phyloP scores from a whole-genome alignment of 768 basidiomycete species.

The Lepiota brunneoincarnata region DNA sequence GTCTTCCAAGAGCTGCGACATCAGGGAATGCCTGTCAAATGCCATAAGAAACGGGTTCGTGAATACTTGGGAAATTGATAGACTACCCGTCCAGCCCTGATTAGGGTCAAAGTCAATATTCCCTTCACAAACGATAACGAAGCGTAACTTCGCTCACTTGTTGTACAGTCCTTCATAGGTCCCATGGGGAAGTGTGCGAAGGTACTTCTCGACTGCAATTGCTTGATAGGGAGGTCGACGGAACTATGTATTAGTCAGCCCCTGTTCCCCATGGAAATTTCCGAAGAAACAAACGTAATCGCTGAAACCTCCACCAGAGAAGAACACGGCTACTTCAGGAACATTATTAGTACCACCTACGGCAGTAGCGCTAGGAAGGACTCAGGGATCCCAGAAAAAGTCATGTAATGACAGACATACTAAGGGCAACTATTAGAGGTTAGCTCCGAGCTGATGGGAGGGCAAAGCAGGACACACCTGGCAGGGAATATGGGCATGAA shows the following conservation, averaged over 20 bases:
- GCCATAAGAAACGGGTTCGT: not conserved
- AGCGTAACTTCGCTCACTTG: slow-evolving; percentile 32
- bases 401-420: slow-evolving; percentile 27
- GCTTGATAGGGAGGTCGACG: slow-evolving; percentile 53
- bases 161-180: slow-evolving; percentile 63
- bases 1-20: slow-evolving; percentile 55
- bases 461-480: slow-evolving; percentile 26
- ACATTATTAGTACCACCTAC: slow-evolving; percentile 64
- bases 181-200: slow-evolving; percentile 41
- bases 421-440: slow-evolving; percentile 40
- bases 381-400: not conserved
- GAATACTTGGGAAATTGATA: not conserved
- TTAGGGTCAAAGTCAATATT: not conserved
- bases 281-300: slow-evolving; percentile 44
- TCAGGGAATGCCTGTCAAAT: slow-evolving; percentile 54
- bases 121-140: not conserved
- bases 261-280: too few species aligned
- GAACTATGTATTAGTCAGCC: slow-evolving; percentile 34
- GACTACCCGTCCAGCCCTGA: slow-evolving; percentile 51
- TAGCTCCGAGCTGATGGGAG: not conserved
- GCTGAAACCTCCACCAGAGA: slow-evolving; percentile 78
- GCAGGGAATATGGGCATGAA: slow-evolving; percentile 67
- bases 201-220: slow-evolving; percentile 38
- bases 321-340: slow-evolving; percentile 58
- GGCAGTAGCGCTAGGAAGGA: slow-evolving; percentile 54